These are phyloP conservation scores for Aureobasidium leucospermi DNA, from an alignment of 2,329 filamentous ascomycete genomes.

Conservation along the genomic window DNA sequence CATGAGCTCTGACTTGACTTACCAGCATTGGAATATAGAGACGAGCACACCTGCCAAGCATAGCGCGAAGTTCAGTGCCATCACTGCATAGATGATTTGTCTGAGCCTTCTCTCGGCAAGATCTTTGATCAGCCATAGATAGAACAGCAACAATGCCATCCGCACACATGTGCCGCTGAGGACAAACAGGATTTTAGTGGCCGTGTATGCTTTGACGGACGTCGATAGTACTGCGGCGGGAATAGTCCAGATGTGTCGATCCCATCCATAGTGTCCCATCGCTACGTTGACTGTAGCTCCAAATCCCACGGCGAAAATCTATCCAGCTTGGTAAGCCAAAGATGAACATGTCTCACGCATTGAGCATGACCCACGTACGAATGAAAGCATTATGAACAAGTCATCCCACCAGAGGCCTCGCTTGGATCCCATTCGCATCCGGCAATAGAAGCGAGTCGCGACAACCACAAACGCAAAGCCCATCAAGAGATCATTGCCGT, in stretches of 20 bases:
- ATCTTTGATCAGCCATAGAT: slow-evolving; percentile 38
- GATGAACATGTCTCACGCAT: slow-evolving; percentile 4
- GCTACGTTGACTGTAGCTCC: slow-evolving; percentile 34
- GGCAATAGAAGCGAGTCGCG: not conserved
- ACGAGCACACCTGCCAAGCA: slow-evolving; percentile 31
- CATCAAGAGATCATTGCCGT: slow-evolving; percentile 11
- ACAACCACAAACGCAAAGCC: not conserved
- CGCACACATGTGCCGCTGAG: slow-evolving; percentile 37
- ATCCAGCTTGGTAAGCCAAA: not conserved
- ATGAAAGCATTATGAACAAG: slow-evolving; percentile 33
- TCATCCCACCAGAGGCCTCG: slow-evolving; percentile 28
- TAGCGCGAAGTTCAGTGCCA: slow-evolving; percentile 30
- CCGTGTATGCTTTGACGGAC: slow-evolving; percentile 33
- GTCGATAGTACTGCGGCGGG: slow-evolving; percentile 20
- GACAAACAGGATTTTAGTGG: slow-evolving; percentile 36
- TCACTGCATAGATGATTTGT: slow-evolving; percentile 33
- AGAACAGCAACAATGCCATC: slow-evolving; percentile 39
- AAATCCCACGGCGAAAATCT: slow-evolving; percentile 34
- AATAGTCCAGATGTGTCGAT: slow-evolving; percentile 37
- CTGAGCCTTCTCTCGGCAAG: slow-evolving; percentile 31
- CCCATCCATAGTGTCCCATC: slow-evolving; percentile 35
- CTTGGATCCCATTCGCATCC: not conserved
- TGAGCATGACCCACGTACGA: slow-evolving; percentile 23
- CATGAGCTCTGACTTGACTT: slow-evolving; percentile 12
- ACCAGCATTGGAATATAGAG: slow-evolving; percentile 34